Conservation (phyloP, 1,284 basidiomycete genomes). For the Mrakiaceae sp. region DNA sequence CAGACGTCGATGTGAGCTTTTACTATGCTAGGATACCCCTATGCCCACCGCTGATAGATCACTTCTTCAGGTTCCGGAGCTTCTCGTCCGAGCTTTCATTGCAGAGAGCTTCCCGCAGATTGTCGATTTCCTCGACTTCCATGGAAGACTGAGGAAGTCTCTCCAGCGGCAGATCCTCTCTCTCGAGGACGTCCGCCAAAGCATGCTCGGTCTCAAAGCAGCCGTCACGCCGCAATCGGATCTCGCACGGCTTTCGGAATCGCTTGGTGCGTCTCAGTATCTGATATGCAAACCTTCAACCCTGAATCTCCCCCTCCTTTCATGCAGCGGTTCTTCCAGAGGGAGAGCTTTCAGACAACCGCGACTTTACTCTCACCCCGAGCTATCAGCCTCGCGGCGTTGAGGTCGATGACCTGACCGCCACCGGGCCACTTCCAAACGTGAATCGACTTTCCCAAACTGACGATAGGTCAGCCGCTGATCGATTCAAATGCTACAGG, state of each 20-base stretch:
- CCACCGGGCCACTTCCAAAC: conserved; percentile 48
- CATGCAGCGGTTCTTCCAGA: conserved; percentile 11
- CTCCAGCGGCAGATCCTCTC: conserved; percentile 64
- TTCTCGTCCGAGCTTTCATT: conserved; percentile 60
- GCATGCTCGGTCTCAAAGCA: conserved; percentile 26
- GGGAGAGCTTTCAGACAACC: conserved; percentile 63
- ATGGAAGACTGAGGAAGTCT: conserved; percentile 64
- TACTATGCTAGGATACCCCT: conserved; percentile 13
- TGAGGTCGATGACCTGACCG: conserved; percentile 50
- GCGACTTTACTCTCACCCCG: conserved; percentile 64
- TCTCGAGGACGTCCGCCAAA: conserved; percentile 69
- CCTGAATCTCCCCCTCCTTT: conserved; percentile 1
- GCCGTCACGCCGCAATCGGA: conserved; percentile 48
- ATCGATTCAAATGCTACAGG: no score
- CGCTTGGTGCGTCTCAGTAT: conserved; percentile 43
- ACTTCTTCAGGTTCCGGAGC: conserved; percentile 54
- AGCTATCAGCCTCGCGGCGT: conserved; percentile 54
- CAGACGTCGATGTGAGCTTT: conserved; percentile 49
- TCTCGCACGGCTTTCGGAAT: conserved; percentile 62
- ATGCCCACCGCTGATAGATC: background rate
- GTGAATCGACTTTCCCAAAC: conserved; percentile 33
- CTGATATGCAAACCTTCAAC: background rate
- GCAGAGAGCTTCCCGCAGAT: conserved; percentile 57
- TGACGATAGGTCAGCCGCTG: no score
- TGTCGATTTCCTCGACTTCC: conserved; percentile 64